phyloP scores from a whole-genome alignment of 139 green algal genomes.

The Closterium sp. region DNA sequence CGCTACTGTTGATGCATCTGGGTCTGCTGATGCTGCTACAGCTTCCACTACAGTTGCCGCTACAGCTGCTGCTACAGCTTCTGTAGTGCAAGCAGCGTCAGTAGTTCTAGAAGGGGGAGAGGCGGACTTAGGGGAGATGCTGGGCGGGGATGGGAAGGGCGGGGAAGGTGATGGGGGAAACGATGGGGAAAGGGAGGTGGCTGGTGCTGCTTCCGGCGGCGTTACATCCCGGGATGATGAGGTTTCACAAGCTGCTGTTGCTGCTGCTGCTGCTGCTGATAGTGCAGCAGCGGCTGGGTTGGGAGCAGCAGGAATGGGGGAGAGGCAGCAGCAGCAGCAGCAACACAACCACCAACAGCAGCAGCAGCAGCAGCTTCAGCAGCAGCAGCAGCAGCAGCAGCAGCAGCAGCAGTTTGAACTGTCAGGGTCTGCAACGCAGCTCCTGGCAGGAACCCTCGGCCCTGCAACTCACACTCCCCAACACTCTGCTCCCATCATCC shows the following conservation, averaged over 20 bases:
- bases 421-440: neutral
- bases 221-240: too few relatives aligned
- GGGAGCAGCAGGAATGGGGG: neutral
- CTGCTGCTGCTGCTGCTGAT: neutral
- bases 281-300: neutral
- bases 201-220: neutral
- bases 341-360: neutral
- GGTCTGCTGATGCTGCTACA: neutral
- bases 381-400: neutral
- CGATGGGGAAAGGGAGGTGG: neutral
- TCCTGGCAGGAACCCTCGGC: neutral
- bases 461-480: neutral
- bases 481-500: too few relatives aligned
- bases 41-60: neutral
- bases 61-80: too few relatives aligned
- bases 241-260: too few relatives aligned
- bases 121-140: neutral
- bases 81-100: neutral
- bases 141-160: neutral
- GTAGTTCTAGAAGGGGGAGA: neutral
- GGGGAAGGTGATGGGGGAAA: too few relatives aligned
- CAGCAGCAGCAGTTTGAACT: neutral
- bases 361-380: neutral
- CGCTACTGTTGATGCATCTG: neutral
- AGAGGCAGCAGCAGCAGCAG: neutral